Evolutionary conservation across 768 basidiomycete species (phyloP).

Genomic region (Termitomyces titanicus): DNA sequence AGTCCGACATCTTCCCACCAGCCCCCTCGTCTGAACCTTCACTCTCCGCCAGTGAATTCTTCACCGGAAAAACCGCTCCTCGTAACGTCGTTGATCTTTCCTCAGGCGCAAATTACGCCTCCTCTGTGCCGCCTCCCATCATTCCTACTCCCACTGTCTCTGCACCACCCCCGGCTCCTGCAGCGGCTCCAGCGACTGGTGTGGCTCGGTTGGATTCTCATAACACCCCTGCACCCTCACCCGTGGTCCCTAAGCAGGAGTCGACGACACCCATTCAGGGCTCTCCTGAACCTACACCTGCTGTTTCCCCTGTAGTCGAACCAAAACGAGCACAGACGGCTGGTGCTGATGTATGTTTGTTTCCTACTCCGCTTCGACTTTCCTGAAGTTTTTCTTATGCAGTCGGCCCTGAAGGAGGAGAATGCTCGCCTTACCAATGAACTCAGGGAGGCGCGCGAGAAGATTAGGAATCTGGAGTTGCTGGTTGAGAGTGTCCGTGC

Average conservation of each 20-base stretch:
- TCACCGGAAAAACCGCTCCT: conserved; percentile 76
- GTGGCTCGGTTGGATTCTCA: conserved; percentile 20
- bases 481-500: conserved; percentile 74
- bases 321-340: conserved; percentile 18
- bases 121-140: conserved; percentile 26
- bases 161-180: conserved; percentile 9
- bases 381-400: neutral
- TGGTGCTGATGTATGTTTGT: conserved; percentile 24
- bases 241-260: conserved; percentile 15
- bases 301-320: conserved; percentile 9
- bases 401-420: conserved; percentile 41
- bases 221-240: conserved; percentile 24
- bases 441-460: conserved; percentile 74
- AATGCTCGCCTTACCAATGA: conserved; percentile 61
- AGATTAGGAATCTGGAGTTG: conserved; percentile 80
- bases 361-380: neutral
- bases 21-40: conserved; percentile 81
- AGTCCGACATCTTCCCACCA: conserved; percentile 95
- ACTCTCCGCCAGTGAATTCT: conserved; percentile 81
- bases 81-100: conserved; percentile 80
- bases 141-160: conserved; percentile 30
- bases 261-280: conserved; percentile 11
- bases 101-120: conserved; percentile 44
- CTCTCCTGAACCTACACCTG: conserved; percentile 15
- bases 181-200: neutral